Evolutionary conservation across 2,329 filamentous ascomycete genomes (phyloP).

Genomic region (Sphaerulina populicola): DNA sequence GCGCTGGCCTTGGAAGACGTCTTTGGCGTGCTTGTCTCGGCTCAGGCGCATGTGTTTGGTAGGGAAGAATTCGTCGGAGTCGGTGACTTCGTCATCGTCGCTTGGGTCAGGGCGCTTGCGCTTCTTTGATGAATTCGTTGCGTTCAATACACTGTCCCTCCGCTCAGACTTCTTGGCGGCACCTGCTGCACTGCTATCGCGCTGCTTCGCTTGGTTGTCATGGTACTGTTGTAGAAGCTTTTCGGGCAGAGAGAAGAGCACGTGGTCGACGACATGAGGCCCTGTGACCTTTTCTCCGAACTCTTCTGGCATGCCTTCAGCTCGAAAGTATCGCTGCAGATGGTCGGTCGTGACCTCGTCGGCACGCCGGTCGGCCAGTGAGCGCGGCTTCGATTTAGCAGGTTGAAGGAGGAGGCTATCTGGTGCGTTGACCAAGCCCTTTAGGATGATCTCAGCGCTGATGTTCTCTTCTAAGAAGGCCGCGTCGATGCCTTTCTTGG

Average conservation of each 20-base stretch:
- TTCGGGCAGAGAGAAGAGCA: neutral
- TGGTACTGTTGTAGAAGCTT: neutral
- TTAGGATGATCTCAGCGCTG: neutral
- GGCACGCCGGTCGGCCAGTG: neutral
- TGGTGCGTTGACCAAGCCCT: neutral
- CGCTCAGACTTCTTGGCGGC: neutral
- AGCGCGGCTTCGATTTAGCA: neutral
- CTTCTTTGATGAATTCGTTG: neutral
- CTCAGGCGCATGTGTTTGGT: neutral
- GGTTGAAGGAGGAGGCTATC: neutral
- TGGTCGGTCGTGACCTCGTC: neutral
- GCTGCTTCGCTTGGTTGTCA: neutral
- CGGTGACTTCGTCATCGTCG: neutral
- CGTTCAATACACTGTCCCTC: neutral
- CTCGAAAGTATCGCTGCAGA: neutral
- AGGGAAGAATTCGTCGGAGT: constrained; percentile 4
- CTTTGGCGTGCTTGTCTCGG: neutral
- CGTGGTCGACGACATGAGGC: neutral
- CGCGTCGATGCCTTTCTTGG: neutral
- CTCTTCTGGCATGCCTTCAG: neutral
- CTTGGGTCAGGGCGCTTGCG: neutral
- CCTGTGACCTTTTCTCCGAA: neutral
- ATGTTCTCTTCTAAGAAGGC: constrained; percentile 1
- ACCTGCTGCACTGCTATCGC: neutral
- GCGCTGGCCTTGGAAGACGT: neutral